These are phyloP conservation scores for Chara braunii DNA, from an alignment of 139 green algal species.

Conservation along the genomic window DNA sequence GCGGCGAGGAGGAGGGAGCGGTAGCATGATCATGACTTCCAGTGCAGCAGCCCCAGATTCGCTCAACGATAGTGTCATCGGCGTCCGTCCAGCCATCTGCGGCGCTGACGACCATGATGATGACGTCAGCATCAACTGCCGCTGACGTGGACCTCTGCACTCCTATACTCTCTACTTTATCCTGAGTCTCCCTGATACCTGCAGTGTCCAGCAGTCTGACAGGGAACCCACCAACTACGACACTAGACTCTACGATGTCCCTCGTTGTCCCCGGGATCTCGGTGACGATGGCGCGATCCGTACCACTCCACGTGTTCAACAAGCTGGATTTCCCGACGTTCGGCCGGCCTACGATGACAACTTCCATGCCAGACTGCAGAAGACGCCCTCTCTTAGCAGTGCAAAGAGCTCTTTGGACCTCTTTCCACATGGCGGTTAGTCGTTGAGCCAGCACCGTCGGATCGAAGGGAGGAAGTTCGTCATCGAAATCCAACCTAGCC, in stretches of 20 bases:
- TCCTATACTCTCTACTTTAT: constrained; percentile 74
- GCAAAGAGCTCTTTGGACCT: constrained; percentile 18
- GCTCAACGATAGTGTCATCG: constrained; percentile 47
- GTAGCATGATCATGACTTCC: background rate
- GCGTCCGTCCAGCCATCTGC: constrained; percentile 60
- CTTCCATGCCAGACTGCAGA: constrained; percentile 34
- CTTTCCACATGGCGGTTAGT: constrained; percentile 41
- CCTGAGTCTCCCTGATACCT: constrained; percentile 65
- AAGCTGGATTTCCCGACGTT: constrained; percentile 96
- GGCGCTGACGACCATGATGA: constrained; percentile 78
- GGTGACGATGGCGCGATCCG: constrained; percentile 86
- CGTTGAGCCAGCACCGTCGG: constrained; percentile 36
- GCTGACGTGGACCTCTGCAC: constrained; percentile 39
- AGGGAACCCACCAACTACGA: constrained; percentile 71
- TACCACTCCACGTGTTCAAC: constrained; percentile 77
- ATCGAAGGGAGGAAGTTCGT: constrained; percentile 80
- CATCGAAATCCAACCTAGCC: constrained; percentile 79
- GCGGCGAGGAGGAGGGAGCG: background rate
- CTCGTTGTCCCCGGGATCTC: constrained; percentile 85
- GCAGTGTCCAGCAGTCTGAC: constrained; percentile 89
- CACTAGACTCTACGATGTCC: constrained; percentile 81
- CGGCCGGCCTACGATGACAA: constrained; percentile 79
- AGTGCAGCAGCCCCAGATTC: constrained; percentile 7
- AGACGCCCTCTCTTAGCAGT: constrained; percentile 27
- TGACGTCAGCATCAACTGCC: constrained; percentile 65